A percentile compares a stretch with the other conserved stretches of the same genome.
Conservation (phyloP, 148 eudicot genomes). For the Hydrangea macrophylla region DNA sequence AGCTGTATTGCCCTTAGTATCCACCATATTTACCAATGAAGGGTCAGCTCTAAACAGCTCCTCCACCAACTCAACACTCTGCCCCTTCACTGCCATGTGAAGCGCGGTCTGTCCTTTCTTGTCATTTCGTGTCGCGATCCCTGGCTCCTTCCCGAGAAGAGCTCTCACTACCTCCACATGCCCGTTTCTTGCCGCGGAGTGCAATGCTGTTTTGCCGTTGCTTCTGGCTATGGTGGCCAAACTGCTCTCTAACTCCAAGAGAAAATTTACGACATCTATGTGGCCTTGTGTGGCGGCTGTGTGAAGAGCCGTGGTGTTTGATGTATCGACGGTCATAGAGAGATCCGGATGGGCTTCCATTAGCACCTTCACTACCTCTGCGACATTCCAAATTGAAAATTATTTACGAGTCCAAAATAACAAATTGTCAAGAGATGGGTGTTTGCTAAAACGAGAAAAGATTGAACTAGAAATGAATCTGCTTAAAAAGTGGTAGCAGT, state of each 20-base stretch:
- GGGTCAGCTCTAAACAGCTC: constrained; percentile 67
- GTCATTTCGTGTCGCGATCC: constrained; percentile 53
- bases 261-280: constrained; percentile 57
- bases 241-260: constrained; percentile 64
- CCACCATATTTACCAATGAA: constrained; percentile 56
- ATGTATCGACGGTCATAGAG: constrained; percentile 70
- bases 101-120: constrained; percentile 94
- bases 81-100: constrained; percentile 95
- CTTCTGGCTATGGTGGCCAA: constrained; percentile 68
- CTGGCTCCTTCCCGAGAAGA: constrained; percentile 61
- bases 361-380: constrained; percentile 63
- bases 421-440: too few relatives aligned
- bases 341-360: constrained; percentile 83
- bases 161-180: constrained; percentile 73
- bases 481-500: too few relatives aligned
- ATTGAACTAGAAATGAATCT: too few relatives aligned
- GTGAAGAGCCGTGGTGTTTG: constrained; percentile 85
- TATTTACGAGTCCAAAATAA: too few relatives aligned
- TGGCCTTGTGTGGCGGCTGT: constrained; percentile 88
- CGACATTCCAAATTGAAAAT: constrained; percentile 15
- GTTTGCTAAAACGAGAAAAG: too few relatives aligned
- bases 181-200: constrained; percentile 84
- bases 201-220: constrained; percentile 86
- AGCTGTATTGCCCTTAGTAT: constrained; percentile 71
- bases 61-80: constrained; percentile 66